These are phyloP conservation scores for Ramaria sp. DNA, from an alignment of 768 basidiomycete genomes.

Conservation along the genomic window DNA sequence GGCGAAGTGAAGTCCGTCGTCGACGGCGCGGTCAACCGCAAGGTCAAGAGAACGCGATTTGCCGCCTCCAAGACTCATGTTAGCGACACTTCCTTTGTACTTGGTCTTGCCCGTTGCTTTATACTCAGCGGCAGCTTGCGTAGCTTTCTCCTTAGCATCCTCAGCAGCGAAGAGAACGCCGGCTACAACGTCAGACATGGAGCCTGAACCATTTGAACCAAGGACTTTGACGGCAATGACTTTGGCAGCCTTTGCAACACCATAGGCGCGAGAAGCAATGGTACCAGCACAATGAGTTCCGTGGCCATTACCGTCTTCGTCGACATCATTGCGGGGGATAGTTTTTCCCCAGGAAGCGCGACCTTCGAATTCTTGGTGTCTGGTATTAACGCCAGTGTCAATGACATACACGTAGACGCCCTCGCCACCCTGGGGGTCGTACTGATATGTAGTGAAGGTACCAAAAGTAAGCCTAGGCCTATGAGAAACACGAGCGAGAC, in stretches of 20 bases:
- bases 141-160: constrained; percentile 40
- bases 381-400: constrained; percentile 82
- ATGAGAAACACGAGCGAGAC: constrained; percentile 92
- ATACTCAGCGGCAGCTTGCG: constrained; percentile 53
- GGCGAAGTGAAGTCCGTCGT: constrained; percentile 83
- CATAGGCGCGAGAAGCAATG: constrained; percentile 86
- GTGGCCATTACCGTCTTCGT: constrained; percentile 92
- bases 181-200: constrained; percentile 87
- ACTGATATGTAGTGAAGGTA: constrained; percentile 79
- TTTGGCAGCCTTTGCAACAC: constrained; percentile 90
- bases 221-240: constrained; percentile 89
- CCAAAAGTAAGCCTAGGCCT: constrained; percentile 59
- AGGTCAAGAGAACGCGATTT: constrained; percentile 79
- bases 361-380: constrained; percentile 80
- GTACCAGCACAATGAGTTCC: constrained; percentile 94
- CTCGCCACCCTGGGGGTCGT: constrained; percentile 61
- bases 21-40: constrained; percentile 78
- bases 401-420: constrained; percentile 90
- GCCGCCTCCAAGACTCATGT: constrained; percentile 97
- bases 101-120: constrained; percentile 62
- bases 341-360: constrained; percentile 93
- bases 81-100: constrained; percentile 92
- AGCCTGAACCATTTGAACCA: constrained; percentile 87
- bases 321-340: constrained; percentile 70
- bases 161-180: constrained; percentile 77